Conservation (phyloP, 148 eudicot genomes). For the Pharnaceum exiguum region DNA sequence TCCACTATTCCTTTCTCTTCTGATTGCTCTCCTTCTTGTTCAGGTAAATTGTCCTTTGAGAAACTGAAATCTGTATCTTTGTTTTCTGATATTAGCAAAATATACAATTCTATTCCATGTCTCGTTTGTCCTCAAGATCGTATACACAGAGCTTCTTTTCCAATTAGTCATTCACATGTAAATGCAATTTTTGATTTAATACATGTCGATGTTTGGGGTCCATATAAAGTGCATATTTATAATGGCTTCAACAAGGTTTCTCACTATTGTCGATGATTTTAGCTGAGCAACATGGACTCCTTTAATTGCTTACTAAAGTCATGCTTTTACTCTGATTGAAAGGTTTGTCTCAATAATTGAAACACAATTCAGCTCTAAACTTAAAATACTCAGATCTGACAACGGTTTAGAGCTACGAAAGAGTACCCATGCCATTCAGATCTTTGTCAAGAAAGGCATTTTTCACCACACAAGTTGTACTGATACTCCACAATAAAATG, state of each 20-base stretch:
- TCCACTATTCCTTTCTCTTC: background rate
- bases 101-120: background rate
- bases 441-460: background rate
- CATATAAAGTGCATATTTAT: background rate
- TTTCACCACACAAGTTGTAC: background rate
- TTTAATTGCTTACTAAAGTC: background rate
- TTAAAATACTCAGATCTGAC: background rate
- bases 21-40: background rate
- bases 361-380: background rate
- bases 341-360: background rate
- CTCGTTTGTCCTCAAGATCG: background rate
- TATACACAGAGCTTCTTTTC: background rate
- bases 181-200: background rate
- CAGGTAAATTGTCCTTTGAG: background rate
- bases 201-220: background rate
- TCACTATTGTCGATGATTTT: background rate
- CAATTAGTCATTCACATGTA: background rate
- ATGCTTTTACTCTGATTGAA: background rate
- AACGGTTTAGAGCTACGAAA: background rate
- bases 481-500: background rate
- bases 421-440: background rate
- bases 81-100: background rate
- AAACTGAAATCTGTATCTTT: background rate
- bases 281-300: background rate
- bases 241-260: background rate